These are phyloP conservation scores for Venustampulla echinocandica DNA, from an alignment of 495 filamentous ascomycete species.

Conservation along the genomic window DNA sequence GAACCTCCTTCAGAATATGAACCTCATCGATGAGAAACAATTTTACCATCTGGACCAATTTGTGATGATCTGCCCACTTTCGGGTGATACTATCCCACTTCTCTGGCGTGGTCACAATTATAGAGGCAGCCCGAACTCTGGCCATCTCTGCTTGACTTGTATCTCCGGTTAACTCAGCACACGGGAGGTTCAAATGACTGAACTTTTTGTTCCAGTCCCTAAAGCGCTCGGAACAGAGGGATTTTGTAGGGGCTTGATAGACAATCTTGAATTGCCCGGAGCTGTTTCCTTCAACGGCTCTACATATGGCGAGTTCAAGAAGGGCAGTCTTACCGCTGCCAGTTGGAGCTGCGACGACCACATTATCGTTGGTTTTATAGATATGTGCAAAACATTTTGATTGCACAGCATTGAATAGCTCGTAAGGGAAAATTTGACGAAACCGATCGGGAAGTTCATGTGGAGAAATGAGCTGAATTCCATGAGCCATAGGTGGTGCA, in stretches of 20 bases:
- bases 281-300: conserved; percentile 51
- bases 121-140: conserved; percentile 69
- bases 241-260: conserved; percentile 92
- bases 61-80: conserved; percentile 87
- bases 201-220: conserved; percentile 88
- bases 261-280: conserved; percentile 80
- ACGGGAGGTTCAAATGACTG: conserved; percentile 59
- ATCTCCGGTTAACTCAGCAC: conserved; percentile 87
- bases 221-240: conserved; percentile 74
- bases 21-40: conserved; percentile 95
- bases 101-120: conserved; percentile 95
- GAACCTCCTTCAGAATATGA: conserved; percentile 82
- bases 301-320: conserved; percentile 87
- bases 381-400: conserved; percentile 73
- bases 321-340: conserved; percentile 91
- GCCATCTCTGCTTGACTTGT: conserved; percentile 67
- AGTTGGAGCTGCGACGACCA: conserved; percentile 85
- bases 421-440: conserved; percentile 67
- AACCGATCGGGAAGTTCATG: conserved; percentile 69
- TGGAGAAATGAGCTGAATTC: conserved; percentile 65
- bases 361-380: conserved; percentile 69
- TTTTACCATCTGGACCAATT: conserved; percentile 75
- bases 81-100: conserved; percentile 98
- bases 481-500: conserved; percentile 44
- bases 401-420: conserved; percentile 84